These are phyloP conservation scores for Kodamaea fukazawae DNA, from an alignment of 805 yeast genomes.

Conservation along the genomic window DNA sequence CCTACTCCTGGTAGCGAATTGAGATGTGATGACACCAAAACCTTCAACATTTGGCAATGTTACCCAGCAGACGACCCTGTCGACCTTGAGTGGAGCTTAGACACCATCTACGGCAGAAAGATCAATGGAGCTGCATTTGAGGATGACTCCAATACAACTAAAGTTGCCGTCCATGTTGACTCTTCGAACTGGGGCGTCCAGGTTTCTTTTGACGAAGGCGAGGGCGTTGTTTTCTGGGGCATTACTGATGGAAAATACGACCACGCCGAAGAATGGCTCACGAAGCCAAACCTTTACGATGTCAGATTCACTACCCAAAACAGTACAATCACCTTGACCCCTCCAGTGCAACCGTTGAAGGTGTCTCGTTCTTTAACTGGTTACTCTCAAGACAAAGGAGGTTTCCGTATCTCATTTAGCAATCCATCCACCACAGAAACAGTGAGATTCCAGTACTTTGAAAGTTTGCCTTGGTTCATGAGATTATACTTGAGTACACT, in stretches of 20 bases:
- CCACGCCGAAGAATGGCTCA: constrained; percentile 10
- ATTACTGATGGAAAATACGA: constrained; percentile 5
- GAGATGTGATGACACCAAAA: constrained; percentile 66
- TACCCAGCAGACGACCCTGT: constrained; percentile 65
- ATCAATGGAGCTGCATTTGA: constrained; percentile 64
- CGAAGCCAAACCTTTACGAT: constrained; percentile 18
- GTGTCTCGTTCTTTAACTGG: constrained; percentile 90
- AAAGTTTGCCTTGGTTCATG: constrained; percentile 91
- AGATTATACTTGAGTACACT: constrained; percentile 76
- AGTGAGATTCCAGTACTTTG: constrained; percentile 61
- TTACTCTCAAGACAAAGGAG: constrained; percentile 87
- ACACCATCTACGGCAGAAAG: constrained; percentile 66
- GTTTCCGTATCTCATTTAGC: constrained; percentile 72
- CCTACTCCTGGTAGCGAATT: constrained; percentile 71
- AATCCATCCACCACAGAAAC: constrained; percentile 54
- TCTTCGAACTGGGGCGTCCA: constrained; percentile 48
- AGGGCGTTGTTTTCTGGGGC: constrained; percentile 11
- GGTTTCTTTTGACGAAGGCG: constrained; percentile 18
- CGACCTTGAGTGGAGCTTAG: constrained; percentile 50
- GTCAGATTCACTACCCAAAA: constrained; percentile 43
- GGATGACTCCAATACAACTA: constrained; percentile 40
- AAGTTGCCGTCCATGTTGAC: constrained; percentile 43
- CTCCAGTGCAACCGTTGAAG: constrained; percentile 55
- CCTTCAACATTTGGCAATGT: constrained; percentile 62
- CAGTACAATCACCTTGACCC: constrained; percentile 40